Evolutionary conservation across 208 protist species (phyloP), one percentile per base, ranked within the genome.

Genomic region (Endotrypanum monterogeii): DNA sequence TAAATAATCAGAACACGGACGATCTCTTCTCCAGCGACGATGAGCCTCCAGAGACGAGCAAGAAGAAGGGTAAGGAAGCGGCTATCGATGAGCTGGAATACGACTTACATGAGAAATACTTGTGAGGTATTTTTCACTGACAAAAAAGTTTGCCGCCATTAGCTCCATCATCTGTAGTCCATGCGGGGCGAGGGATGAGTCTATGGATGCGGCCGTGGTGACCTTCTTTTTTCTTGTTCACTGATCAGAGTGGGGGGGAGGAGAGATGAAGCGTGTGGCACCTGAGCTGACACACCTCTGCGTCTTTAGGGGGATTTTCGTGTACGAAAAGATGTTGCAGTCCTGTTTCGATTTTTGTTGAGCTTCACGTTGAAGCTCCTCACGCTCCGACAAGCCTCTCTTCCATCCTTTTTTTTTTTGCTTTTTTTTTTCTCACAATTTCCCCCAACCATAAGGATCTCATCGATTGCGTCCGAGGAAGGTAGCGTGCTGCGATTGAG

Each of bases 41-140:
- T 20, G 83, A 80, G 7, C 67, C 32, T 3, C 51, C n/a, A 35
- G 62, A 25, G 16, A 77, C 70, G 54, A 71, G 39, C 52, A 51
- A 84, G 56, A 78, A 82, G 69, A 79, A 79, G 46, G 75, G 62
- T 23, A 74, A 75, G 44, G 70, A 80, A 9, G 41, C 56, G 18
- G 76, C 77, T 2, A 60, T 83, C 51, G 80, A 87, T 51, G 77
- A 81, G 37, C 51, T 82, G 76, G 79, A 87, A 35, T 83, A 79
- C 58, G 28, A 75, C 69, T 56, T 83, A 51, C 66, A 74, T 39
- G 70, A 79, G 67, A 79, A 76, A 52, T 79, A 84, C 63, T 68
- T 74, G 57, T 77, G 55, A 70, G 23, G 28, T 11, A 63, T 48
- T 39, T 48, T 52, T 25, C 28, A 11, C 44, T 25, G 18, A 2